A percentile compares a stretch with the other conserved stretches of the same genome.
Conservation (phyloP, 2,329 filamentous ascomycete genomes). For the Fonsecaea multimorphosa region DNA sequence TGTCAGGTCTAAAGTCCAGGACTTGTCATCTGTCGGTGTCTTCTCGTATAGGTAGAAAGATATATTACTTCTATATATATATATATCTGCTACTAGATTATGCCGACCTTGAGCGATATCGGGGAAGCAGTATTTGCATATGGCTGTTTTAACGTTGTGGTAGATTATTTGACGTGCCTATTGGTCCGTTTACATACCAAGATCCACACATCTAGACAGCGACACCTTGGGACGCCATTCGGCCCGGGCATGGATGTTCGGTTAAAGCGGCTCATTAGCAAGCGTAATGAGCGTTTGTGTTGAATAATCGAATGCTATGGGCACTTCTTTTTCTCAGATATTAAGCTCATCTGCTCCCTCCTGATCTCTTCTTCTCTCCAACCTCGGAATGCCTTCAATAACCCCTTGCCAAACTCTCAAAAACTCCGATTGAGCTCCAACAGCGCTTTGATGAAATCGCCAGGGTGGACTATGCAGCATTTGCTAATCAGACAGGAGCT, state of each 20-base stretch:
- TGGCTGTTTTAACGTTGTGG: not conserved
- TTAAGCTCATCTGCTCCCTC: constrained; percentile 15
- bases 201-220: not conserved
- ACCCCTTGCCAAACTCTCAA: not conserved
- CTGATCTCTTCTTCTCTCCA: constrained; percentile 12
- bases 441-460: constrained; percentile 1
- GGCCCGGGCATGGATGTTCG: constrained; percentile 1
- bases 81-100: too few relatives aligned
- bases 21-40: too few relatives aligned
- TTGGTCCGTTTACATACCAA: not conserved
- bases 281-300: constrained; percentile 7
- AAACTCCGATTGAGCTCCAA: not conserved
- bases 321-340: not conserved
- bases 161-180: not conserved
- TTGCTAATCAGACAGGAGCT: constrained; percentile 16
- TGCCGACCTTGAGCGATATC: too few relatives aligned
- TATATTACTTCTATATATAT: too few relatives aligned
- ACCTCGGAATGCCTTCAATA: not conserved
- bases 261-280: constrained; percentile 22
- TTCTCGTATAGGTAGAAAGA: too few relatives aligned
- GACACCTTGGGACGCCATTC: not conserved
- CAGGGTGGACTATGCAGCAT: constrained; percentile 9
- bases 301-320: constrained; percentile 11
- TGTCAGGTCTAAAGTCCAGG: too few relatives aligned
- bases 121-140: not conserved